These are phyloP conservation scores for Aureococcus anophagefferens DNA, from an alignment of 108 stramenopile species.

Conservation along the genomic window DNA sequence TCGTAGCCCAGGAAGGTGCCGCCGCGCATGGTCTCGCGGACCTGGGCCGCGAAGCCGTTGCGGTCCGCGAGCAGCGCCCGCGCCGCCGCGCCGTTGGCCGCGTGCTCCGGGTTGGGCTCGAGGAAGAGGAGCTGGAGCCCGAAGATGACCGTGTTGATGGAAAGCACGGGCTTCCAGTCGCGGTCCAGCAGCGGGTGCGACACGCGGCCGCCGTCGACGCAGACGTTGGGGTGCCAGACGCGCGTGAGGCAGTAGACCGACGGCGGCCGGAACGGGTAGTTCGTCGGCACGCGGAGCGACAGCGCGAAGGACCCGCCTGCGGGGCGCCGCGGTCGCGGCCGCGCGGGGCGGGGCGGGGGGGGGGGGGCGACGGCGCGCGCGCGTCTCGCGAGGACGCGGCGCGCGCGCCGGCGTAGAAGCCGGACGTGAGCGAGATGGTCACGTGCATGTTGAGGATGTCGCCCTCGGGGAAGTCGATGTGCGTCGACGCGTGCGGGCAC, in stretches of 20 bases:
- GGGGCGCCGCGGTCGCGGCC: too few species aligned
- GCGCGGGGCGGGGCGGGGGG: too few species aligned
- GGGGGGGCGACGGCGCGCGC: too few species aligned
- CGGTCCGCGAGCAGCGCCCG: background rate
- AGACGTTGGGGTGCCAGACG: constrained; percentile 24
- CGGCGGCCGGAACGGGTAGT: constrained; percentile 26
- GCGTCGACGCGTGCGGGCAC: constrained; percentile 20
- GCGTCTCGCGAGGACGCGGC: too few species aligned
- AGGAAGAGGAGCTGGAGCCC: constrained; percentile 17
- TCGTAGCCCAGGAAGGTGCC: background rate
- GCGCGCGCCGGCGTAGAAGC: too few species aligned
- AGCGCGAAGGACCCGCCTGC: constrained; percentile 20
- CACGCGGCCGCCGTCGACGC: constrained; percentile 19
- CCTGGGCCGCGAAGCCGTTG: background rate
- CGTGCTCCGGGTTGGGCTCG: background rate
- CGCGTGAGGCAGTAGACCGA: constrained; percentile 11
- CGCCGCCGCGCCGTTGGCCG: background rate
- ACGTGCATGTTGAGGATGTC: constrained; percentile 15
- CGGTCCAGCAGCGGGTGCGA: constrained; percentile 18
- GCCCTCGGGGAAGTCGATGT: constrained; percentile 26
- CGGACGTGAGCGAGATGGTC: background rate
- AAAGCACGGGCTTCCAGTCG: constrained; percentile 30
- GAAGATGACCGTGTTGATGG: constrained; percentile 30
- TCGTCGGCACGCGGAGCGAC: constrained; percentile 14
- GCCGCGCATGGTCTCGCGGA: background rate